These are phyloP conservation scores for Cryptococcus hybrid DNA, from an alignment of 1,284 basidiomycete species.

Conservation along the genomic window DNA sequence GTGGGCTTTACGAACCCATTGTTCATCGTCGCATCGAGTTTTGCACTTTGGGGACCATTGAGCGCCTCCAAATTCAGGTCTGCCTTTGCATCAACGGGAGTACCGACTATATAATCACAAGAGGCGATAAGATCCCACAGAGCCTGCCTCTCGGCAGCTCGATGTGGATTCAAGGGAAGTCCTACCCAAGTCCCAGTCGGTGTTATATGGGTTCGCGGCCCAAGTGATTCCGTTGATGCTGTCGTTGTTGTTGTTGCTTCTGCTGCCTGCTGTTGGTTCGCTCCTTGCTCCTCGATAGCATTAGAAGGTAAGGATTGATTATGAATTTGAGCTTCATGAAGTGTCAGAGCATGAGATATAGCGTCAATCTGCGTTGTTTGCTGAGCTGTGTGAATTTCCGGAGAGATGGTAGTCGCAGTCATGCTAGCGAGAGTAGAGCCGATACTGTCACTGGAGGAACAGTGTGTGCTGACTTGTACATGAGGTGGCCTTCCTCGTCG, in stretches of 20 bases:
- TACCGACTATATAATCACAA: neutral
- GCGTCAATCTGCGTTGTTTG: neutral
- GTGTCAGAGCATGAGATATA: neutral
- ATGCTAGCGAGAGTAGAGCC: neutral
- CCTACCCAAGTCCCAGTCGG: neutral
- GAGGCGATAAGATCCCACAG: constrained; percentile 1
- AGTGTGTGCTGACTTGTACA: neutral
- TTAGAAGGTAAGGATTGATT: neutral
- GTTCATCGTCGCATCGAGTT: neutral
- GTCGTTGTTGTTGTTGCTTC: neutral
- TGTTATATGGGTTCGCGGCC: too few relatives aligned
- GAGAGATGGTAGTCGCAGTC: neutral
- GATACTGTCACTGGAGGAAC: too few relatives aligned
- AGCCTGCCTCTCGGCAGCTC: neutral
- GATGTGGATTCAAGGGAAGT: neutral
- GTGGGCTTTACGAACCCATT: constrained; percentile 1
- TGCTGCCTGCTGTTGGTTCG: neutral
- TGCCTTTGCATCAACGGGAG: neutral
- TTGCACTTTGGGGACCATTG: neutral
- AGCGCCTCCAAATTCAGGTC: neutral
- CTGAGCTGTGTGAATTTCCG: neutral
- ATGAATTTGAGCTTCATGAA: neutral
- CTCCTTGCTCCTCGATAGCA: neutral
- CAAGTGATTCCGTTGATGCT: neutral
- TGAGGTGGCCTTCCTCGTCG: neutral